Conservation (phyloP, 2,329 filamentous ascomycete genomes). For the Alternaria longipes region DNA sequence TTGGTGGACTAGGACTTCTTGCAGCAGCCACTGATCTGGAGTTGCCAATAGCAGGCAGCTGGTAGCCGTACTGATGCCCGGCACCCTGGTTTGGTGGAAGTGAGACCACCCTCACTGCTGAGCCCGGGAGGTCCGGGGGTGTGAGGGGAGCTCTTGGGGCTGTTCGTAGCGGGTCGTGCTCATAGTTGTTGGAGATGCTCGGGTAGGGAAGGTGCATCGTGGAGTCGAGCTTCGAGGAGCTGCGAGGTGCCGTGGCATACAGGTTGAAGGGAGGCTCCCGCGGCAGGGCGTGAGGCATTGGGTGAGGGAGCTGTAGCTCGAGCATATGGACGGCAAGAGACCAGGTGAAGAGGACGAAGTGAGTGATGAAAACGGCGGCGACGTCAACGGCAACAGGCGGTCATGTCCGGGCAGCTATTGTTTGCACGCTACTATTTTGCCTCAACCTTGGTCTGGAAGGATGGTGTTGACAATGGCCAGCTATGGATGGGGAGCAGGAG, state of each 20-base stretch:
- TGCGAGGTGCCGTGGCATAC: conserved; percentile 37
- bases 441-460: conserved; percentile 20
- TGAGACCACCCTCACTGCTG: conserved; percentile 45
- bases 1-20: conserved; percentile 34
- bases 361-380: conserved; percentile 21
- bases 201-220: conserved; percentile 48
- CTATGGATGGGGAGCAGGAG: conserved; percentile 38
- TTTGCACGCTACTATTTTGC: conserved; percentile 31
- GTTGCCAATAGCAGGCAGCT: conserved; percentile 49
- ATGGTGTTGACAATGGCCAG: conserved; percentile 45
- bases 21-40: conserved; percentile 41
- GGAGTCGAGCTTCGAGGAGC: conserved; percentile 39
- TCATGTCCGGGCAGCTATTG: conserved; percentile 21
- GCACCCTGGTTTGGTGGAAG: conserved; percentile 39
- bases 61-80: conserved; percentile 45
- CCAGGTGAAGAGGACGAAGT: conserved; percentile 11
- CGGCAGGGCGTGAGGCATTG: conserved; percentile 53
- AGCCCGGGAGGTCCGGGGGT: conserved; percentile 45
- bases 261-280: conserved; percentile 48
- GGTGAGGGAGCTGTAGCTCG: conserved; percentile 52
- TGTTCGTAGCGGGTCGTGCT: conserved; percentile 32
- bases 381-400: conserved; percentile 26
- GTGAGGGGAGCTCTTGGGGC: conserved; percentile 43
- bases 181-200: conserved; percentile 34
- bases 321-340: conserved; percentile 46